These are phyloP conservation scores for Aechmea fasciata DNA, from an alignment of 176 grass and related monocot genomes.

Conservation along the genomic window DNA sequence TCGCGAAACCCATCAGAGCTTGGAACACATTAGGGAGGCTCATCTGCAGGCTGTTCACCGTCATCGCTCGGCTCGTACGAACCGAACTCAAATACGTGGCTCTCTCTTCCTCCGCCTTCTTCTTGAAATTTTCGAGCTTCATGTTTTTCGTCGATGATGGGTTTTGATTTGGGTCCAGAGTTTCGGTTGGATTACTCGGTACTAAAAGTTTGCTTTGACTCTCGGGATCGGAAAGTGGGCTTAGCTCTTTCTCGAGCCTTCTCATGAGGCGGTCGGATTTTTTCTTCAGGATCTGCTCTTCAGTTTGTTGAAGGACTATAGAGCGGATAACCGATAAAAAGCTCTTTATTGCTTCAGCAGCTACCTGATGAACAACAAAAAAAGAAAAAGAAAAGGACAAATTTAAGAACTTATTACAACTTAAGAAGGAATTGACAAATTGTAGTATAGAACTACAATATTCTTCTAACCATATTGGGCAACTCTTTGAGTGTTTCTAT, in stretches of 20 bases:
- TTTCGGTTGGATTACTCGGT: constrained; percentile 6
- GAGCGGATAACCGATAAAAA: constrained; percentile 67
- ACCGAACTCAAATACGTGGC: constrained; percentile 66
- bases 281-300: constrained; percentile 75
- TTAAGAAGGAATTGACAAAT: no score
- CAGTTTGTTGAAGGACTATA: constrained; percentile 56
- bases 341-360: constrained; percentile 73
- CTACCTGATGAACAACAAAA: constrained; percentile 49
- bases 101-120: constrained; percentile 71
- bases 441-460: background rate
- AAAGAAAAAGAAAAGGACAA: background rate
- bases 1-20: constrained; percentile 63
- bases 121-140: constrained; percentile 65
- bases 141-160: constrained; percentile 28
- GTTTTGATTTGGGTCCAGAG: constrained; percentile 24
- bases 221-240: constrained; percentile 17
- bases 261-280: constrained; percentile 43
- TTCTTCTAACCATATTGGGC: no score
- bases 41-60: constrained; percentile 65
- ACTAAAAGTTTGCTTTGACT: constrained; percentile 18
- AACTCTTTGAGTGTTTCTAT: no score
- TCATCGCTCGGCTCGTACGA: constrained; percentile 65
- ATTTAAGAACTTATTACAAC: no score
- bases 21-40: constrained; percentile 94
- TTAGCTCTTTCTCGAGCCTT: constrained; percentile 49